phyloP scores from a whole-genome alignment of 2,329 filamentous ascomycete species.

The Epichloe aotearoae region DNA sequence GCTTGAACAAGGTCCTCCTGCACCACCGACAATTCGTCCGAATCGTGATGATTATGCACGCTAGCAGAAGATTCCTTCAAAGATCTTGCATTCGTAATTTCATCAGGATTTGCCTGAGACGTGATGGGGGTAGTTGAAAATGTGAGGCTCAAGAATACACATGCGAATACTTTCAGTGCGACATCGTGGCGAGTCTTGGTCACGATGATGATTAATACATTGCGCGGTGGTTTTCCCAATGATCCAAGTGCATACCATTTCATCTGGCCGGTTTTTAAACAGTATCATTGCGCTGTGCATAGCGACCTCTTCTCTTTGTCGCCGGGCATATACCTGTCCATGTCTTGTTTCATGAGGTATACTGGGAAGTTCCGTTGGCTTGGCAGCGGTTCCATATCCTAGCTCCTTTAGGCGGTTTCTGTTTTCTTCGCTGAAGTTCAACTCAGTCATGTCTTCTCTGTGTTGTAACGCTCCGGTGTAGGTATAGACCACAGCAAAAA shows the following conservation, averaged over 20 bases:
- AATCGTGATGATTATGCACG: background rate
- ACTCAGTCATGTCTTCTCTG: background rate
- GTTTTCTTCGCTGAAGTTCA: constrained; percentile 1
- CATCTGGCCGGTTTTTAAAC: background rate
- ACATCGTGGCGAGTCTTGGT: constrained; percentile 4
- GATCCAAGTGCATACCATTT: background rate
- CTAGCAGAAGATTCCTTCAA: background rate
- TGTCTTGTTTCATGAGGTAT: background rate
- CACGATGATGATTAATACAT: background rate
- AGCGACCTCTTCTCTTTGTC: background rate
- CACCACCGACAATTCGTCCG: background rate
- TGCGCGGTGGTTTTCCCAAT: background rate
- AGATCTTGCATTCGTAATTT: background rate
- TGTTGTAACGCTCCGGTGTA: background rate
- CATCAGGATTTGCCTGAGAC: background rate
- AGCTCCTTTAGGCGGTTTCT: background rate
- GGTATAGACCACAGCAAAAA: background rate
- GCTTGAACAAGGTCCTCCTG: background rate
- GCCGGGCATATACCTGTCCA: background rate
- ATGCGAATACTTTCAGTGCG: constrained; percentile 1
- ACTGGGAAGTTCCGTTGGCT: background rate
- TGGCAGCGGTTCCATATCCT: background rate
- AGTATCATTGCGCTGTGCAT: background rate
- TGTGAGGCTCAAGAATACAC: background rate
- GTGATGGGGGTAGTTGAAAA: background rate